Evolutionary conservation across 2,329 filamentous ascomycete genomes (phyloP), one percentile per base, ranked within the genome.

Genomic region (Pestalotiopsis sp.): DNA sequence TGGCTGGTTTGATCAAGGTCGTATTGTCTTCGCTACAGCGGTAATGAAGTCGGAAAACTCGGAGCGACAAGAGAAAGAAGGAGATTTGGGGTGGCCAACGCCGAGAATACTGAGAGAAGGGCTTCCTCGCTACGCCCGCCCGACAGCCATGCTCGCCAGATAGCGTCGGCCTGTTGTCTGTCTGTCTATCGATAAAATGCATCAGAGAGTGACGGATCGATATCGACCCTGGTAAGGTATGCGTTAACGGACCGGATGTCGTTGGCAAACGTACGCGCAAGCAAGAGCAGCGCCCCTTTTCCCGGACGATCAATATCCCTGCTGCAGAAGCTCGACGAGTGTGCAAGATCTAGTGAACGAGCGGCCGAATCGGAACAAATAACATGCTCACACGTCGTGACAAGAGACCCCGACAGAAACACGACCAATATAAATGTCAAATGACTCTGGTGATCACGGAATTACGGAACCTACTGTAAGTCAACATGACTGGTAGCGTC

Each of bases 41-140:
- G 57, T 59, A 59, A 59, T 59, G 57, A 27, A 36, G 27, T 59
- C 57, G 57, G 57, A 59, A 59, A 59, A 59, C 57, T 36, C 57
- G 57, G 57, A 27, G 57, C 14, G 57, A 59, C 57, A n/a, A 52
- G 57, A 23, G 57, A 27, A 13, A 59, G 23, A 27, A 27, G 57
- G 23, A 27, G 57, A 59, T n/a, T 27, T 20, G 57, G 23, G 23
- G 23, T 58, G n/a, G 31, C 52, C n/a, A 27, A 59, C 57, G 23
- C 27, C 23, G 45, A 52, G 45, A 52, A 52, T n/a, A 52, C 45
- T 52, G 45, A 52, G 17, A 52, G 17, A 36, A 36, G 31, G 31
- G 31, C 7, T 36, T 36, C 31, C 31, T 36, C 31, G 31, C 31
- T 36, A 36, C 31, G 31, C 31, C 31, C 31, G 31, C 31, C 31